Base-by-base conservation (phyloP, 164 flowering plant genomes). In the Piper betle region DNA sequence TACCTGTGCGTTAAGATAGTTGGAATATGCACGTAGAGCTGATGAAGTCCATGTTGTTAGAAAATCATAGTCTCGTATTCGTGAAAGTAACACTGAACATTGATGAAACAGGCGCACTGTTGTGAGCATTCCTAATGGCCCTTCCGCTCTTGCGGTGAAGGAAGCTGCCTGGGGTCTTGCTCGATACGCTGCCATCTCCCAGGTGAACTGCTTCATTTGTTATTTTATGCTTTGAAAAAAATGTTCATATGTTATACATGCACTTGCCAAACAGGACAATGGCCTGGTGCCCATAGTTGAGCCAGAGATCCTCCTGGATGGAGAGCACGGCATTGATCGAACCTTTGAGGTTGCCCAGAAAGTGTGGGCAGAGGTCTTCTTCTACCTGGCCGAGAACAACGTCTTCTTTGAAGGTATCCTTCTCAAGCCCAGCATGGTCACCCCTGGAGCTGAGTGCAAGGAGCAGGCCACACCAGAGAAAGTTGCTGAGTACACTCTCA, bases 131-230 rank as follows among this genome's bases (percentile, higher is more conserved):
- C 66, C 62, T 9, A 68, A 55, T 42, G 66, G 70, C 7, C 70
- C 66, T 50, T 68, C 70, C 18, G 62, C 70, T 2, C 60, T 68
- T 50, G 70, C 70, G 3, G 66, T 52, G 39, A 62, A 68, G 62
- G 66, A 68, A 52, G 70, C 70, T 9, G 70, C 66, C 39, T 68
- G 70, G 70, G 66, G 70, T 8, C 66, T 68, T 2, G 70, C 70
- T 15, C 70, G 60, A 8, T 62, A 68, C 58, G 70, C 70, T 58
- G 58, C 69, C 16, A 67, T 67, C 19, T 46, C 65, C 16, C 69
- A 65, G 15, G 68, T 61, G 58, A 50, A 6, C 9, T 8, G 20
- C 4, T 6, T 25, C 37, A 25, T 16, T 20, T 54, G 6, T 12
- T 18, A 12, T 10, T 25, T 25, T 25, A 25, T 25, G 33, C 33